Conservation (phyloP, 257 asterid genomes). For the Solanum lignicaule region DNA sequence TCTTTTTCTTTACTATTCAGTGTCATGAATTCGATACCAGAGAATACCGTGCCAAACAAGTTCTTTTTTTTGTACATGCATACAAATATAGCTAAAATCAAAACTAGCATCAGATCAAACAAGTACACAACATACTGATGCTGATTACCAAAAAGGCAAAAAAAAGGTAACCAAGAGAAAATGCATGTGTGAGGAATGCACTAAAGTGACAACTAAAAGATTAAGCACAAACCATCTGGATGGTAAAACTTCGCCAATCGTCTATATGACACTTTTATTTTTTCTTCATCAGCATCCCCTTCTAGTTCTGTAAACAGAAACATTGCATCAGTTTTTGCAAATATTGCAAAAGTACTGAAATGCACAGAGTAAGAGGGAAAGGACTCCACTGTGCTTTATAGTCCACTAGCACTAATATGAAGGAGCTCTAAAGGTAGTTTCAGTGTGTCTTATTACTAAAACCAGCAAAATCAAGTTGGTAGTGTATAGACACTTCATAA, state of each 20-base stretch:
- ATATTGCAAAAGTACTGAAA: not conserved
- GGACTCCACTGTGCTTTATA: not conserved
- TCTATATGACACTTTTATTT: slow-evolving; percentile 78
- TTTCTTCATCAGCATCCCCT: slow-evolving; percentile 78
- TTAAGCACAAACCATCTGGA: slow-evolving; percentile 78
- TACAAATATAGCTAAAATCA: not conserved
- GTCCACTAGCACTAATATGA: not conserved
- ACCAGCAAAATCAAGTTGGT: not conserved
- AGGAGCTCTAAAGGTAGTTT: not conserved
- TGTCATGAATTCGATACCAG: not conserved
- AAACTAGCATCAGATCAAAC: not conserved
- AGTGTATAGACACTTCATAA: not conserved
- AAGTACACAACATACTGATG: not conserved
- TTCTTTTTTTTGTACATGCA: not conserved
- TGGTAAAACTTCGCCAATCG: slow-evolving; percentile 94
- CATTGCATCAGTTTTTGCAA: slow-evolving; percentile 4
- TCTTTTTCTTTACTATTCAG: not conserved
- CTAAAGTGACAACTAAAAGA: slow-evolving; percentile 1
- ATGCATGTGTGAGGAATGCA: not conserved
- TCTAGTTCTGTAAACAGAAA: slow-evolving; percentile 57
- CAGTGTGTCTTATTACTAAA: not conserved
- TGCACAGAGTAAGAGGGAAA: not conserved
- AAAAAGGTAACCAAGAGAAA: not conserved
- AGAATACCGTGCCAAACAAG: not conserved
- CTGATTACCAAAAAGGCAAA: not conserved